Percentiles rank a stretch among this genome's conserved stretches.
Evolutionary conservation across 1,284 basidiomycete genomes (phyloP).

Genomic region (Ustilago vetiveriae): DNA sequence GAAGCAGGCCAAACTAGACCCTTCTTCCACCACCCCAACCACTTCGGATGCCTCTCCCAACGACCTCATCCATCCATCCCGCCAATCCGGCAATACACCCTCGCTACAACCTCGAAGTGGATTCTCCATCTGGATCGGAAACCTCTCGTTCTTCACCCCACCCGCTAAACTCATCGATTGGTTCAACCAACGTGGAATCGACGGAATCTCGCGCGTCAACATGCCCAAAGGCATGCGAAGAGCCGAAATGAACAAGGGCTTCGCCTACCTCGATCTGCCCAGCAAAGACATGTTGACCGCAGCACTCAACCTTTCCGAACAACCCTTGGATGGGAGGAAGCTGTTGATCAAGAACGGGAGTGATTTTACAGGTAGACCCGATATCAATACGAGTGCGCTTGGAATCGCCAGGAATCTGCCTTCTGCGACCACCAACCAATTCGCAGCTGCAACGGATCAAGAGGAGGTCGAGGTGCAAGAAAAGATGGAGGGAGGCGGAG

Average conservation of each 20-base stretch:
- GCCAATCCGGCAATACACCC: slow-evolving; percentile 8
- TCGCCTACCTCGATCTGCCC: slow-evolving; percentile 94
- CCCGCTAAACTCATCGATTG: slow-evolving; percentile 52
- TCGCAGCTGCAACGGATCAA: slow-evolving; percentile 7
- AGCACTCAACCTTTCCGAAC: slow-evolving; percentile 84
- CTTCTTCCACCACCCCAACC: neutral
- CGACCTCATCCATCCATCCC: slow-evolving; percentile 20
- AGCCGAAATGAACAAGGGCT: slow-evolving; percentile 74
- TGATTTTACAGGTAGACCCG: slow-evolving; percentile 66
- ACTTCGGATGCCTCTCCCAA: slow-evolving; percentile 8
- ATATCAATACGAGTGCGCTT: slow-evolving; percentile 48
- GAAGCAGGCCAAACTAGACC: slow-evolving; percentile 25
- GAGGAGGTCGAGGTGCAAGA: neutral
- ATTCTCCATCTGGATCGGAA: slow-evolving; percentile 73
- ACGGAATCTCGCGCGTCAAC: slow-evolving; percentile 71
- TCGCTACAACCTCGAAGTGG: slow-evolving; percentile 66
- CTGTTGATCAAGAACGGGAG: slow-evolving; percentile 91
- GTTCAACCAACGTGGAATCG: slow-evolving; percentile 54
- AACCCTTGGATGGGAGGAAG: slow-evolving; percentile 82
- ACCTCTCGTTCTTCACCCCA: slow-evolving; percentile 60
- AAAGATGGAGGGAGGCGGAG: neutral
- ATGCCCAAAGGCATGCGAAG: slow-evolving; percentile 70
- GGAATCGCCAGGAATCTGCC: slow-evolving; percentile 29
- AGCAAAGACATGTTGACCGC: slow-evolving; percentile 77
- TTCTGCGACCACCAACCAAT: neutral